Evolutionary conservation across 768 basidiomycete species (phyloP).

Genomic region (Leucogyrophana mollusca): DNA sequence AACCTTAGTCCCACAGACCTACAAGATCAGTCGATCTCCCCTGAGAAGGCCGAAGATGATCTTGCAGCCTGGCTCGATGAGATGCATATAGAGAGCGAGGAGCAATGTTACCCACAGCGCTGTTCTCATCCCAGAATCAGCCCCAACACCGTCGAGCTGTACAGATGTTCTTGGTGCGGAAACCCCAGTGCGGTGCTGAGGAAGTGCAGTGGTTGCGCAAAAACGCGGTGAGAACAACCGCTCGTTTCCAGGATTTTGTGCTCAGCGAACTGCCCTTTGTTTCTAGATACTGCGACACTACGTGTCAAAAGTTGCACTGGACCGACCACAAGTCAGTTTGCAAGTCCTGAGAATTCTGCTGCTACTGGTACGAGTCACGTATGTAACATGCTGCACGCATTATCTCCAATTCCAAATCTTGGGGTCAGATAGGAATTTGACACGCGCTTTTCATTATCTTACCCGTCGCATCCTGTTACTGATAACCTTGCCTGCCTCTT

Average conservation of each 20-base stretch:
- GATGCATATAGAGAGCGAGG: slow-evolving; percentile 40
- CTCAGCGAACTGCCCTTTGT: background rate
- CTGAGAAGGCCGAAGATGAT: slow-evolving; percentile 51
- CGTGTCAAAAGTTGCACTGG: slow-evolving; percentile 39
- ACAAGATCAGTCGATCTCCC: slow-evolving; percentile 21
- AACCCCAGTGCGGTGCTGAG: slow-evolving; percentile 59
- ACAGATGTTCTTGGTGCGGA: slow-evolving; percentile 62
- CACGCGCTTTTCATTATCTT: too few species aligned
- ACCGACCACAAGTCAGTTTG: slow-evolving; percentile 33
- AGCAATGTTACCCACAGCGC: slow-evolving; percentile 24
- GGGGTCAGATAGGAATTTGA: too few species aligned
- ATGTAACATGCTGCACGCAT: too few species aligned
- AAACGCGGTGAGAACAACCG: slow-evolving; percentile 32
- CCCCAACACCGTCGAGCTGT: slow-evolving; percentile 49
- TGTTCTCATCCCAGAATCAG: slow-evolving; percentile 46
- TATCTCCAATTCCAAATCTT: too few species aligned
- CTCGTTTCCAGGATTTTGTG: background rate
- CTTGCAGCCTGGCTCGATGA: slow-evolving; percentile 58
- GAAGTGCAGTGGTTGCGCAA: slow-evolving; percentile 48
- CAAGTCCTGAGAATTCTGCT: slow-evolving; percentile 12
- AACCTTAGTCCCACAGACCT: slow-evolving; percentile 26
- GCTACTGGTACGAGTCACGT: too few species aligned
- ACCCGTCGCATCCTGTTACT: too few species aligned
- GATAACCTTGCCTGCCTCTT: too few species aligned
- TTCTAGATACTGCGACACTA: slow-evolving; percentile 43